Percentiles rank a stretch among this genome's conserved stretches.
phyloP scores from a whole-genome alignment of 352 stramenopile genomes.

The Globisporangium camurandrum region DNA sequence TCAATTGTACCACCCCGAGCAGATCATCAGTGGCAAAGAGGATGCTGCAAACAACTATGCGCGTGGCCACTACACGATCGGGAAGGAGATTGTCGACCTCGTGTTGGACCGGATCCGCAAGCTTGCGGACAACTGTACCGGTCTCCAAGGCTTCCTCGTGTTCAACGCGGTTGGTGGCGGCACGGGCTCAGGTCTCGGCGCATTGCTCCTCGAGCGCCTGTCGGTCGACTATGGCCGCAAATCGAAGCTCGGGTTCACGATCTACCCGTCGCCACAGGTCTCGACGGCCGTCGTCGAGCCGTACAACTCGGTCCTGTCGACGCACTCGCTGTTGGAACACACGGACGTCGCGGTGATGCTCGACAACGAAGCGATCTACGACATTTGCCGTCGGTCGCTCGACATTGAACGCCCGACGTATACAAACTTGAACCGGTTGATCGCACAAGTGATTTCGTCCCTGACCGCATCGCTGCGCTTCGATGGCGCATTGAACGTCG shows the following conservation, averaged over 20 bases:
- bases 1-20: conserved; percentile 97
- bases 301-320: conserved; percentile 98
- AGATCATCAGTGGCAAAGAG: conserved; percentile 98
- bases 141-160: conserved; percentile 97
- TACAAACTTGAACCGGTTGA: conserved; percentile 98
- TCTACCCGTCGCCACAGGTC: conserved; percentile 96
- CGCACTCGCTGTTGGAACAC: conserved; percentile 96
- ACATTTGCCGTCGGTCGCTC: conserved; percentile 96
- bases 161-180: conserved; percentile 97
- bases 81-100: conserved; percentile 96
- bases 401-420: conserved; percentile 98
- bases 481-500: conserved; percentile 97
- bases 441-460: conserved; percentile 97
- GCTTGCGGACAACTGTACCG: conserved; percentile 95
- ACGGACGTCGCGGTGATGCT: conserved; percentile 97
- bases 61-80: conserved; percentile 91
- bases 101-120: conserved; percentile 97
- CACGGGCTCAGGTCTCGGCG: conserved; percentile 96
- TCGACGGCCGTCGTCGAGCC: conserved; percentile 96
- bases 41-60: conserved; percentile 91
- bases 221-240: conserved; percentile 98
- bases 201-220: conserved; percentile 94
- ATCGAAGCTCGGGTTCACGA: conserved; percentile 97
- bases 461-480: conserved; percentile 97
- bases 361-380: conserved; percentile 98